A percentile compares a stretch with the other conserved stretches of the same genome.
Conservation (phyloP, 768 basidiomycete species). For the Terana coerulea region DNA sequence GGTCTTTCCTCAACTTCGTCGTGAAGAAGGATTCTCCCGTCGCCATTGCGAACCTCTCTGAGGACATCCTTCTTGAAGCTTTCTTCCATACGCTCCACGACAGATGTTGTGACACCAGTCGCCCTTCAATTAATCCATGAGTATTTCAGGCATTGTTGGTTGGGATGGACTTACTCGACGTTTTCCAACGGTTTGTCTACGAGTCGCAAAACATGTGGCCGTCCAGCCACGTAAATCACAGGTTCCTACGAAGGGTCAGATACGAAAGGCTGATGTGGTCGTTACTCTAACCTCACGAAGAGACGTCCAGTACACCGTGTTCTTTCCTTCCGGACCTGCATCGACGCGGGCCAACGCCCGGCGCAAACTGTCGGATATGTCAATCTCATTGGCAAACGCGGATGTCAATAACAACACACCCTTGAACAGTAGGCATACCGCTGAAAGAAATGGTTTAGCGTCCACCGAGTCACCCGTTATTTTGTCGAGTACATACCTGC, state of each 20-base stretch:
- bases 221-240: constrained; percentile 83
- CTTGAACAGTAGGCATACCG: constrained; percentile 94
- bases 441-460: too few species aligned
- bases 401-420: constrained; percentile 41
- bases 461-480: too few species aligned
- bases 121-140: constrained; percentile 48
- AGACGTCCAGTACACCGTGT: constrained; percentile 90
- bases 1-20: constrained; percentile 95
- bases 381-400: neutral
- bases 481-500: constrained; percentile 53
- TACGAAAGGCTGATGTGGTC: constrained; percentile 1
- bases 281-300: constrained; percentile 68
- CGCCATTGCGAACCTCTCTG: constrained; percentile 64
- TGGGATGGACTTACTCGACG: constrained; percentile 64
- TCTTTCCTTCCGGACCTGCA: constrained; percentile 73
- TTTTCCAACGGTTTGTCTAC: constrained; percentile 89
- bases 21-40: constrained; percentile 84
- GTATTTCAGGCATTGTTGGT: neutral
- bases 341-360: constrained; percentile 74
- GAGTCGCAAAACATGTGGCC: constrained; percentile 87
- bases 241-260: constrained; percentile 60
- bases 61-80: constrained; percentile 86
- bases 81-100: constrained; percentile 90
- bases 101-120: constrained; percentile 86
- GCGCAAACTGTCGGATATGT: constrained; percentile 50